A percentile compares a stretch with the other conserved stretches of the same genome.
Conservation (phyloP, 768 basidiomycete genomes). For the Lentinula raphanica region DNA sequence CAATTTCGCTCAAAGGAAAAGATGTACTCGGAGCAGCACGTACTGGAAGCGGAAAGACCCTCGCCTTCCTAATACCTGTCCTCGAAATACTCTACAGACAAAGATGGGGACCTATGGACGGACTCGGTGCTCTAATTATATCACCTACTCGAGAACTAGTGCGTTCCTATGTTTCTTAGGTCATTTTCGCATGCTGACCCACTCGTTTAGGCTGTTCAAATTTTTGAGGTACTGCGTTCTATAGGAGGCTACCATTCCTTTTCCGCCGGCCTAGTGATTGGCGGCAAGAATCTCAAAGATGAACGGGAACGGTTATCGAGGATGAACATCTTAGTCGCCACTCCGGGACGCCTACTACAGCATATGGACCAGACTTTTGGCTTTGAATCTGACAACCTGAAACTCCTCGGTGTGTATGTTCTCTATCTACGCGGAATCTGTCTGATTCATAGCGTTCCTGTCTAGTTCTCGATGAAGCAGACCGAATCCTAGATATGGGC, state of each 20-base stretch:
- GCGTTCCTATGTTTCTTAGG: slow-evolving; percentile 21
- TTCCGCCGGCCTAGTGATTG: slow-evolving; percentile 93
- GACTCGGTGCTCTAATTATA: slow-evolving; percentile 86
- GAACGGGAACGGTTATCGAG: slow-evolving; percentile 82
- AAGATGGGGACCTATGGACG: slow-evolving; percentile 93
- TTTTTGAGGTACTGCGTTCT: slow-evolving; percentile 92
- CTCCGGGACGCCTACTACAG: slow-evolving; percentile 89
- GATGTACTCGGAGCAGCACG: slow-evolving; percentile 95
- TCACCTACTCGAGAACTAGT: slow-evolving; percentile 93
- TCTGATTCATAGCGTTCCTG: slow-evolving; percentile 2
- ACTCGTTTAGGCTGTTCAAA: slow-evolving; percentile 82
- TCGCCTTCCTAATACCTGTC: slow-evolving; percentile 92
- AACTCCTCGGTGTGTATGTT: slow-evolving; percentile 72
- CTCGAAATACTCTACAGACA: slow-evolving; percentile 84
- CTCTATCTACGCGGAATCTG: not conserved
- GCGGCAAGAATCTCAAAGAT: slow-evolving; percentile 92
- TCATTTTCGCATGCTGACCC: not conserved
- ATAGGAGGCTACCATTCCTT: slow-evolving; percentile 90
- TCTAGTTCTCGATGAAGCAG: slow-evolving; percentile 92
- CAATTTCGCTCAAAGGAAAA: slow-evolving; percentile 86
- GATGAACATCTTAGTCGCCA: slow-evolving; percentile 99
- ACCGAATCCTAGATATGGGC: slow-evolving; percentile 95
- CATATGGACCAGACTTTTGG: slow-evolving; percentile 99
- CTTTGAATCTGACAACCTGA: slow-evolving; percentile 88
- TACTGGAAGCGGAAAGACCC: slow-evolving; percentile 95